Evolutionary conservation across 257 asterid genomes (phyloP), one percentile per base, ranked within the genome.

Genomic region (Leonotis leonurus): DNA sequence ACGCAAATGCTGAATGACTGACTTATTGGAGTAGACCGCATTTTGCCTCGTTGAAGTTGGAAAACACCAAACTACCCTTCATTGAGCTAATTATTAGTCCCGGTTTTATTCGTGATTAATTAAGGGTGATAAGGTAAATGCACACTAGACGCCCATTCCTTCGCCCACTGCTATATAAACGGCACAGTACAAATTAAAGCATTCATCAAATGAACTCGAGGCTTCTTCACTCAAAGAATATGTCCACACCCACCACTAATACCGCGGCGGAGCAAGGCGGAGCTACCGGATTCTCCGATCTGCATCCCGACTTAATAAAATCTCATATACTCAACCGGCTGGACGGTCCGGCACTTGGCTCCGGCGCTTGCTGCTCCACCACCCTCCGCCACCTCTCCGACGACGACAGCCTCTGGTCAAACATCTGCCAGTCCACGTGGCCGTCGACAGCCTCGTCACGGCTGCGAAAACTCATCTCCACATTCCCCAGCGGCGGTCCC

Each of bases 371-470:
- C 54, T 80, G 85, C 80, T 86, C 95, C 59, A 0, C 80, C 73
- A 46, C 80, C 2, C 83, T 91, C 80, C 90, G 64, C 75, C 75
- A 17, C 26, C 83, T 88, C 36, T 82, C 90, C 72, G 62, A 84
- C 75, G 75, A 75, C 22, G 63, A 66, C 24, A 39, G 65, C 68
- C 68, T 88, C 51, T 91, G 96, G 96, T 68, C 73, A 50, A 2
- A 61, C 52, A 61, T 72, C 11, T 91, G 98, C 78, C 79, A 57
- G 67, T 66, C 79, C 44, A 83, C 92, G 35, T 91, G 96, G 96
- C 98, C 98, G 2, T 91, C 96, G 22, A 86, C 95, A 10, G 3
- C 68, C 56, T 25, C 81, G n/a, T 52, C 78, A 6, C 80, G 64
- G 3, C 75, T 85, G 67, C 50, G 68, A 52, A 55, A 68, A 43